Conservation (phyloP, 2,329 filamentous ascomycete genomes). For the Aspergillus fischeri region DNA sequence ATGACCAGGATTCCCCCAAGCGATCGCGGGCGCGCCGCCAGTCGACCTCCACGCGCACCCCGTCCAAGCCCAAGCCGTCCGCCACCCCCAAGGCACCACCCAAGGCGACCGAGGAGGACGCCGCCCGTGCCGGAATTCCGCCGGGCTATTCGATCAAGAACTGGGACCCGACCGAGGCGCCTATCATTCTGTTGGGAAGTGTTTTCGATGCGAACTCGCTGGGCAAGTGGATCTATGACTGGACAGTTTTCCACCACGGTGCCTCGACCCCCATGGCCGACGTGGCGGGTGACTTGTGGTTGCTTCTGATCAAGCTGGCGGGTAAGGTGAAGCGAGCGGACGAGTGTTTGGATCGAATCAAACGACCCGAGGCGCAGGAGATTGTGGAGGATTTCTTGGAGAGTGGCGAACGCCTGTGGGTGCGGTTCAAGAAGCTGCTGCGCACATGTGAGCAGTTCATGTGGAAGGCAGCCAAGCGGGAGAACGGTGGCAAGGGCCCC, state of each 20-base stretch:
- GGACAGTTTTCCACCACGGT: slow-evolving; percentile 89
- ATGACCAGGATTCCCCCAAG: slow-evolving; percentile 49
- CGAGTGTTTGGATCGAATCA: slow-evolving; percentile 69
- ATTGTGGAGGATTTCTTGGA: slow-evolving; percentile 87
- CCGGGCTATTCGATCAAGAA: slow-evolving; percentile 93
- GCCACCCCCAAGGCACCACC: slow-evolving; percentile 36
- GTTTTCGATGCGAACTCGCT: slow-evolving; percentile 97
- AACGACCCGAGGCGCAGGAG: slow-evolving; percentile 68
- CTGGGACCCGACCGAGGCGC: slow-evolving; percentile 92
- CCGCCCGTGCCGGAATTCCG: slow-evolving; percentile 66
- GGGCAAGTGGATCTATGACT: slow-evolving; percentile 99
- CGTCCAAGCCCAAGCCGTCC: slow-evolving; percentile 40
- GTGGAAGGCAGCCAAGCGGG: slow-evolving; percentile 79
- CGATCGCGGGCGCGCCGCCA: slow-evolving; percentile 51
- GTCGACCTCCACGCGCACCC: slow-evolving; percentile 48
- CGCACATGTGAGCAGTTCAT: slow-evolving; percentile 92
- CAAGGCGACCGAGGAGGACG: slow-evolving; percentile 63
- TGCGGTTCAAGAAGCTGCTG: slow-evolving; percentile 78
- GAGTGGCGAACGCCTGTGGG: slow-evolving; percentile 79
- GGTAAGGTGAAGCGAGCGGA: slow-evolving; percentile 92
- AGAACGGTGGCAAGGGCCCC: slow-evolving; percentile 57
- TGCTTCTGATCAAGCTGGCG: slow-evolving; percentile 86
- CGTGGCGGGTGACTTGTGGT: slow-evolving; percentile 90
- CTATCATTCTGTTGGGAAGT: slow-evolving; percentile 88
- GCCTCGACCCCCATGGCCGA: slow-evolving; percentile 79